Evolutionary conservation across 208 protist genomes (phyloP), one percentile per base, ranked within the genome.

Genomic region (Leishmania turanica): DNA sequence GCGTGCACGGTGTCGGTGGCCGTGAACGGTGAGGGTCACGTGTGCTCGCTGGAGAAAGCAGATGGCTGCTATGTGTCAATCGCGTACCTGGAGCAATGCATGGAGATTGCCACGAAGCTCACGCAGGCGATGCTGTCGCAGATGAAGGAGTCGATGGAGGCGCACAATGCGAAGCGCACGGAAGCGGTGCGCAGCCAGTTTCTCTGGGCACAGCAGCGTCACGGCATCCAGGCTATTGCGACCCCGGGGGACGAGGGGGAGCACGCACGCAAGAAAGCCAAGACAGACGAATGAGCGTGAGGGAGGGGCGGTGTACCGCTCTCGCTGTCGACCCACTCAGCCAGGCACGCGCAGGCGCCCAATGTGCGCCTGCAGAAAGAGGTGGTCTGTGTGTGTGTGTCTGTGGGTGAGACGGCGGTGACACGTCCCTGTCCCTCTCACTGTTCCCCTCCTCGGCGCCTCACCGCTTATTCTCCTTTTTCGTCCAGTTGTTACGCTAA

Each of bases 181-280:
- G 86, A 84, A 49, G 87, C 91, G 7, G 56, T 92, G 62, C 83
- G 89, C 40, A 90, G 84, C 53, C 90, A 97, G 84, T 98, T 98
- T 75, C 75, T 89, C 27, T 98, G 96, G 93, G 96, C 94, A n/a
- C 88, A 93, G 82, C 88, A 93, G 83, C 91, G 96, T 19, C 76
- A 54, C 31, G 92, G 90, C 53, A 92, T 98, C 8, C 82, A 87
- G 51, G 89, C 85, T 40, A 75, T 53, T 19, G 76, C 84, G 24
- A 81, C 75, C 70, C 60, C 27, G 24, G 65, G 70, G 47, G 21
- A 60, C 17, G 69, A 73, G 40, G 54, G 49, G 15, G 81, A 85
- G 75, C 66, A 78, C 27, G 54, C 73, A 7, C 64, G 40, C 15
- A 88, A 86, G 73, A 88, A 82, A 74, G n/a, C 77, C 42, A 87